Percentiles rank a stretch among this genome's conserved stretches.
These are phyloP conservation scores for Arabidopsis hybrid DNA, from an alignment of 441 rosid species.

Conservation along the genomic window DNA sequence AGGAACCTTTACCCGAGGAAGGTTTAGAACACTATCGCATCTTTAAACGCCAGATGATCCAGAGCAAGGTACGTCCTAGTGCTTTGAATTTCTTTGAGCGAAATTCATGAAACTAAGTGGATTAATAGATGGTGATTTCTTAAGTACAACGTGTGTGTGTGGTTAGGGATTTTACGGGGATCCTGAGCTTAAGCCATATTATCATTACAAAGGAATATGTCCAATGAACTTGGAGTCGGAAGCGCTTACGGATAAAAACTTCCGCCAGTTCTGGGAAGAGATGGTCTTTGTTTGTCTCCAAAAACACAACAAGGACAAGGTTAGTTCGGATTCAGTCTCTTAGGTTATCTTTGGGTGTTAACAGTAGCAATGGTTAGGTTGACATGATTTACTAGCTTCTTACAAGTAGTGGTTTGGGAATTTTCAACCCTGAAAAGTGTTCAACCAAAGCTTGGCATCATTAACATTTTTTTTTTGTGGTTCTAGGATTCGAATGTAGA, in stretches of 20 bases:
- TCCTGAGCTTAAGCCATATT: background rate
- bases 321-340: background rate
- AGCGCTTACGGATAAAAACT: background rate
- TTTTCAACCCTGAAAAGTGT: too few relatives aligned
- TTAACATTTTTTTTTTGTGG: conserved; percentile 1
- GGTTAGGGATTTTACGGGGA: conserved; percentile 13
- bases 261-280: background rate
- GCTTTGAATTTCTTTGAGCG: background rate
- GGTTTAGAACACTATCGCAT: background rate
- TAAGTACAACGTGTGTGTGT: background rate
- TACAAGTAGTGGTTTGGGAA: background rate
- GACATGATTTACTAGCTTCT: background rate
- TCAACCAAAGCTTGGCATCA: background rate
- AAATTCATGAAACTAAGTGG: background rate
- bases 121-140: background rate
- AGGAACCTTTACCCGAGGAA: background rate
- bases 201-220: background rate
- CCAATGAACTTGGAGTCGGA: background rate
- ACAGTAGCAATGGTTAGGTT: background rate
- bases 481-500: conserved; percentile 5
- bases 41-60: conserved; percentile 10
- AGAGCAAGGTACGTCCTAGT: conserved; percentile 1
- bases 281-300: background rate
- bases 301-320: conserved; percentile 13
- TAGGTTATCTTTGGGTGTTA: background rate